Percentiles rank a stretch among this genome's conserved stretches.
These are phyloP conservation scores for Benincasa hispida DNA, from an alignment of 306 rosid genomes.

Conservation along the genomic window DNA sequence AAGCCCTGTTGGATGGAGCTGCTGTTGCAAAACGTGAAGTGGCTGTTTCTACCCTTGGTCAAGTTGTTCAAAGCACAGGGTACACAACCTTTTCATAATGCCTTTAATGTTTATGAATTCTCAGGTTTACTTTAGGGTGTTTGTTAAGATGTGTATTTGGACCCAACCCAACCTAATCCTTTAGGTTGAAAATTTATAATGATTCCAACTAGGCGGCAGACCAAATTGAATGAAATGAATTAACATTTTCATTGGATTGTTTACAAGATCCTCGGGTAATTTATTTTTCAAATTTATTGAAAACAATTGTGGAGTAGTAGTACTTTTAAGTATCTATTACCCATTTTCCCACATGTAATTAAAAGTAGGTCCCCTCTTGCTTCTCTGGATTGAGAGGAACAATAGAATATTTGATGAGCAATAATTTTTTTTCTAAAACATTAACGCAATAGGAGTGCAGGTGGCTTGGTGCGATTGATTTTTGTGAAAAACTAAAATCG, in stretches of 20 bases:
- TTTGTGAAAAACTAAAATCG: too few species aligned
- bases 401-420: not conserved
- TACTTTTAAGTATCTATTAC: not conserved
- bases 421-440: not conserved
- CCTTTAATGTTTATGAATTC: not conserved
- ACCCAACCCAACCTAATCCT: not conserved
- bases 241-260: not conserved
- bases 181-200: not conserved
- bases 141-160: not conserved
- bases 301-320: not conserved
- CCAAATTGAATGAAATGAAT: not conserved
- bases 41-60: conserved; percentile 95
- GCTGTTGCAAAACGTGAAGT: conserved; percentile 89
- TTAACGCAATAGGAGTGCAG: not conserved
- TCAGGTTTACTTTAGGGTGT: not conserved
- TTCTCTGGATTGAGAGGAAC: not conserved
- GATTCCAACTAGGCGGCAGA: not conserved
- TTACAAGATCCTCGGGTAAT: not conserved
- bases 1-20: conserved; percentile 92
- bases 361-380: not conserved
- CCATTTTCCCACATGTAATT: not conserved
- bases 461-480: too few species aligned
- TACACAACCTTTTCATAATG: conserved; percentile 19
- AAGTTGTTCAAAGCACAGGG: conserved; percentile 99
- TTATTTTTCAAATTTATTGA: not conserved